Conservation (phyloP, 345 rosid species). For the Heritiera fomes region DNA sequence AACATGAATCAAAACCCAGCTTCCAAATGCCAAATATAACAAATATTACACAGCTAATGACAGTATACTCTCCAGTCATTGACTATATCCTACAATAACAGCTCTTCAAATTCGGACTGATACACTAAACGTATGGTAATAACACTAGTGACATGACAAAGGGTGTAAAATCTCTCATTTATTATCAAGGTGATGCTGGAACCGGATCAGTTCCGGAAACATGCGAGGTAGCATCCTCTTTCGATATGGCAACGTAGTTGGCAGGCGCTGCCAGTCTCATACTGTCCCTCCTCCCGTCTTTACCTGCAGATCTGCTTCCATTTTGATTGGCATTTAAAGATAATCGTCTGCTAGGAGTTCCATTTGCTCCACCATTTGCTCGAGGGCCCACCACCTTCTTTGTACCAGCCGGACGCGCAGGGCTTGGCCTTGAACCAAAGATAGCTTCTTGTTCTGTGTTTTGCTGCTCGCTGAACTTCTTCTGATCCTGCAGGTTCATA, state of each 20-base stretch:
- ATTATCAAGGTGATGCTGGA: conserved; percentile 66
- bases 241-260: conserved; percentile 62
- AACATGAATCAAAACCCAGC: conserved; percentile 8
- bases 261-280: conserved; percentile 61
- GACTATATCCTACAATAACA: conserved; percentile 19
- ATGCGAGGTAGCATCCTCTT: conserved; percentile 71
- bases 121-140: conserved; percentile 5
- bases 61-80: conserved; percentile 12
- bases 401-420: conserved; percentile 63
- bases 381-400: conserved; percentile 81
- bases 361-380: conserved; percentile 68
- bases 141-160: conserved; percentile 17
- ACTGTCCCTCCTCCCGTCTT: conserved; percentile 77
- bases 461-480: conserved; percentile 82
- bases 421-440: conserved; percentile 79
- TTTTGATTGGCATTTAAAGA: conserved; percentile 80
- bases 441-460: conserved; percentile 71
- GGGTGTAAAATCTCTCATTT: conserved; percentile 18
- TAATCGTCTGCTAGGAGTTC: conserved; percentile 73
- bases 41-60: conserved; percentile 18
- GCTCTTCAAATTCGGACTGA: not conserved
- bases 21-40: conserved; percentile 20
- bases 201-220: conserved; percentile 64
- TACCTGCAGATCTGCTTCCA: conserved; percentile 57
- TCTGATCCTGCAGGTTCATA: conserved; percentile 57